Evolutionary conservation across 2,329 filamentous ascomycete species (phyloP).

Genomic region (Leptodontidium sp.): DNA sequence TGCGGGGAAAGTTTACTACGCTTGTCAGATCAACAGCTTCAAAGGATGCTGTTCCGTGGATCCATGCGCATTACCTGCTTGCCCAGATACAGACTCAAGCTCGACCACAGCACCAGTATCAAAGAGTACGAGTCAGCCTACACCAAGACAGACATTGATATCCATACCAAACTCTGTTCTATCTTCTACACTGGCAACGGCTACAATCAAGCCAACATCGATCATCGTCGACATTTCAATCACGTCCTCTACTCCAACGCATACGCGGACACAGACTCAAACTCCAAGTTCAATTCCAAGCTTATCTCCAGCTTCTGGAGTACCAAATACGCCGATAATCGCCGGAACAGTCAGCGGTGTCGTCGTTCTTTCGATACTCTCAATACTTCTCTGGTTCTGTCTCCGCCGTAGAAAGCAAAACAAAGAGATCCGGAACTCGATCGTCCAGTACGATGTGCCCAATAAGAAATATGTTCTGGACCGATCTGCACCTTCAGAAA

Average conservation of each 20-base stretch:
- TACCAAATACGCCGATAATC: constrained; percentile 33
- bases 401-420: constrained; percentile 31
- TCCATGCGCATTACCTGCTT: constrained; percentile 51
- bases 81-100: constrained; percentile 40
- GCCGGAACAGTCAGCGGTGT: constrained; percentile 35
- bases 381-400: constrained; percentile 36
- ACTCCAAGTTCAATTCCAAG: background rate
- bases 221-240: constrained; percentile 18
- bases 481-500: constrained; percentile 7
- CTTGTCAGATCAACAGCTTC: constrained; percentile 50
- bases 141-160: background rate
- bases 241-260: background rate
- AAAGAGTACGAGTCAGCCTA: background rate
- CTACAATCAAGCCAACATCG: constrained; percentile 39
- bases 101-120: constrained; percentile 19
- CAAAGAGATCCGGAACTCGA: constrained; percentile 14
- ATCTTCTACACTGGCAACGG: constrained; percentile 38
- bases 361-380: constrained; percentile 31
- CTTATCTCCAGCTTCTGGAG: background rate
- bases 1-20: constrained; percentile 46
- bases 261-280: background rate
- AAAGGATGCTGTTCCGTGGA: constrained; percentile 56
- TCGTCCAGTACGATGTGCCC: constrained; percentile 18
- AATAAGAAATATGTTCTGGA: constrained; percentile 26
- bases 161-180: constrained; percentile 12